Evolutionary conservation across 148 eudicot species (phyloP).

Genomic region (Cornus florida): DNA sequence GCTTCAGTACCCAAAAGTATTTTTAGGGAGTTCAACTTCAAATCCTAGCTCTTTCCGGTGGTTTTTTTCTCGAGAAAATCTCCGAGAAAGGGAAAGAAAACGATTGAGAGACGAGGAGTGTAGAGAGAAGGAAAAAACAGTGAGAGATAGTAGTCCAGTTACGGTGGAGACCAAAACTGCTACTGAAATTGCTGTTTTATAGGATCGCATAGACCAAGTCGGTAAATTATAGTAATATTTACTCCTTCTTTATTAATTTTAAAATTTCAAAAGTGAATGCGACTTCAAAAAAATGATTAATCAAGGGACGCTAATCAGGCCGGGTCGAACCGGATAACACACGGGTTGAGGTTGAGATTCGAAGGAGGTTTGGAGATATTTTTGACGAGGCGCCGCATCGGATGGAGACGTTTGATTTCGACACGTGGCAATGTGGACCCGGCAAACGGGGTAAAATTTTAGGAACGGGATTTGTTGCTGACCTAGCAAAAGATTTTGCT

Average conservation of each 20-base stretch:
- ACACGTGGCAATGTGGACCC: conserved; percentile 29
- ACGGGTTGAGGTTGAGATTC: background rate
- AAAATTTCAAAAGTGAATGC: background rate
- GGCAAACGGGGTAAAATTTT: background rate
- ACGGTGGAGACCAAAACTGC: conserved; percentile 20
- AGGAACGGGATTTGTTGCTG: background rate
- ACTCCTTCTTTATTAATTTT: no score
- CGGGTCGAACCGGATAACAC: background rate
- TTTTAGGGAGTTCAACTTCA: background rate
- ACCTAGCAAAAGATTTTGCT: background rate
- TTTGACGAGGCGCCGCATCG: conserved; percentile 53
- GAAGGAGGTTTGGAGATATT: conserved; percentile 30
- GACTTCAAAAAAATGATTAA: background rate
- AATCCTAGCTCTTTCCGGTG: background rate
- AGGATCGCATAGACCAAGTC: conserved; percentile 17
- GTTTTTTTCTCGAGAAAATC: background rate
- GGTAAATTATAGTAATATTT: no score
- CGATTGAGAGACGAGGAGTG: background rate
- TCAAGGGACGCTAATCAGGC: background rate
- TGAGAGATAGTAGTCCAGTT: background rate
- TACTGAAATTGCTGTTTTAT: conserved; percentile 24
- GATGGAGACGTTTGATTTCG: conserved; percentile 14
- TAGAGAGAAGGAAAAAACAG: background rate
- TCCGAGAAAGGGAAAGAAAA: background rate
- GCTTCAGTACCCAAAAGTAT: background rate